Evolutionary conservation across 257 asterid species (phyloP), one percentile per base, ranked within the genome.

Genomic region (Oldenlandia corymbosa): DNA sequence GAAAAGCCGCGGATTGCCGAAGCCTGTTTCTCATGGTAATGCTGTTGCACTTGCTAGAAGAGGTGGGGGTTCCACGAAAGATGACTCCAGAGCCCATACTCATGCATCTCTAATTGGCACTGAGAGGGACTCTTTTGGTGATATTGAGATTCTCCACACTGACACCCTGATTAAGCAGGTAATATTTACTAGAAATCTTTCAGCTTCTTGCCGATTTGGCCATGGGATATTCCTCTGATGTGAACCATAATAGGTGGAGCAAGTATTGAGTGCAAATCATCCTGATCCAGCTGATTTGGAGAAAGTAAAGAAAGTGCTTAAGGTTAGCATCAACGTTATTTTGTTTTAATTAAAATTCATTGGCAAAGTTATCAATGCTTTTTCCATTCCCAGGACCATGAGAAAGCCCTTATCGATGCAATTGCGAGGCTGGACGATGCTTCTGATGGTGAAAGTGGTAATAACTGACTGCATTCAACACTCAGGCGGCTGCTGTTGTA

Each of bases 111-210:
- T 75, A 62, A 81, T 78, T 72, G 94, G 88, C 57, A 42, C 68
- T n/a, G 82, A 81, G 62, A 88, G 73, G 80, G 82, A 75, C 76
- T 77, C 78, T 46, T 65, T 70, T 14, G 85, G 73, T 46, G 84
- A 78, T 66, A 79, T 87, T 52, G 78, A 77, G 64, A 65, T 87
- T 73, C 90, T 84, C 72, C 84, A 84, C 69, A 87, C 95, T 24
- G 87, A 82, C 62, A 73, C 86, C 58, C 78, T 87, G 56, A 77
- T 87, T 27, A 80, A 79, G 60, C 88, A 84, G 95, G 95, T 87
- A 75, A 34, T 48, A 55, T 37, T 49, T 47, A 34, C 61, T 27
- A 17, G 49, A 18, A 50, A 68, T 60, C 30, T 50, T 7, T 50
- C 43, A 57, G 37, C 8, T 7, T 46, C 49, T 1, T 43, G 21